Percentiles rank a stretch among this genome's conserved stretches.
Conservation (phyloP, 148 eudicot genomes). For the Drosera capensis region DNA sequence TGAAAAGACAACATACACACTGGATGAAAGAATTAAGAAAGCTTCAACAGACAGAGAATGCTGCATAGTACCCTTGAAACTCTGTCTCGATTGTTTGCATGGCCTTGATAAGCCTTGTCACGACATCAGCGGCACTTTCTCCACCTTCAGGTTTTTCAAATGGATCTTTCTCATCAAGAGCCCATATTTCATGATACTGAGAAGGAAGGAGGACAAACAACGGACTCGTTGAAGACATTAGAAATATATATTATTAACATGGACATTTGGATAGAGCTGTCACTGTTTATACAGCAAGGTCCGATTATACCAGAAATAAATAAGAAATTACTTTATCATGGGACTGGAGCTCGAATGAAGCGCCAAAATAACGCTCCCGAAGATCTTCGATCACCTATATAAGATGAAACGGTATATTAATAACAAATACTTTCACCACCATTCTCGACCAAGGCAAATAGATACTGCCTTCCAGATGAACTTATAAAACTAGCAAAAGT, state of each 20-base stretch:
- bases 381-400: conserved; percentile 54
- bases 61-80: conserved; percentile 47
- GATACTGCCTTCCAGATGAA: too few species aligned
- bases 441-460: too few species aligned
- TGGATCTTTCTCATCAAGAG: conserved; percentile 67
- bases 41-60: background rate
- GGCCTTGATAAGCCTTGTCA: conserved; percentile 59
- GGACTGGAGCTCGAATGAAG: conserved; percentile 63
- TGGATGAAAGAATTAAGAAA: too few species aligned
- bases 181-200: conserved; percentile 87
- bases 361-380: conserved; percentile 82
- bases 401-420: background rate
- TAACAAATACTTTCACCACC: background rate
- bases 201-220: conserved; percentile 1
- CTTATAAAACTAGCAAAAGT: too few species aligned
- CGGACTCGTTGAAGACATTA: too few species aligned
- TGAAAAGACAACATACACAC: background rate
- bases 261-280: too few species aligned
- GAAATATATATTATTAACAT: too few species aligned
- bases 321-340: conserved; percentile 49
- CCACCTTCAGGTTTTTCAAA: conserved; percentile 75
- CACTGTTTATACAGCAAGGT: too few species aligned
- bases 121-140: conserved; percentile 94
- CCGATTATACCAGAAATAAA: background rate
- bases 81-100: conserved; percentile 41